Evolutionary conservation across 331 rosid species (phyloP).

Genomic region (Quercus phellos): DNA sequence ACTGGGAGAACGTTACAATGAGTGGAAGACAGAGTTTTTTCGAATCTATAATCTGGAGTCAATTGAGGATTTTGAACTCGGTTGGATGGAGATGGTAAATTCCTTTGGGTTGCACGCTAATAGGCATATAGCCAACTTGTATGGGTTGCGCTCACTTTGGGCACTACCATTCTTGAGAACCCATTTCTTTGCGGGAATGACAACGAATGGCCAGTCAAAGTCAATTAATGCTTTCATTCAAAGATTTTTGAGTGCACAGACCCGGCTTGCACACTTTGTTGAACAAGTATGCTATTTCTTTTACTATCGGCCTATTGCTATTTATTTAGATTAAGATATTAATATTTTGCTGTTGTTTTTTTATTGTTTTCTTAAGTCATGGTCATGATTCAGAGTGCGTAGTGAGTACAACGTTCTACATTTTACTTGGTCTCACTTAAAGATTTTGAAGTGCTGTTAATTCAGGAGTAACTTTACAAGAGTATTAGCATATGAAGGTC

Average conservation of each 20-base stretch:
- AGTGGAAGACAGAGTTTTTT: slow-evolving; percentile 88
- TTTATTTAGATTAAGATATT: slow-evolving; percentile 9
- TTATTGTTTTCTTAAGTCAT: background rate
- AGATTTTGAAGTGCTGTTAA: background rate
- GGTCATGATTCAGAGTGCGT: background rate
- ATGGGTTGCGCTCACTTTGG: slow-evolving; percentile 74
- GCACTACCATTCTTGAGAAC: slow-evolving; percentile 91
- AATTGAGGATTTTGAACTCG: slow-evolving; percentile 81
- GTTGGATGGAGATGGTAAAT: slow-evolving; percentile 89
- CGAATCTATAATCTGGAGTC: slow-evolving; percentile 82
- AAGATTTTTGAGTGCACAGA: slow-evolving; percentile 89
- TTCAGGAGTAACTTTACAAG: background rate
- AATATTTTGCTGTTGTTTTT: background rate
- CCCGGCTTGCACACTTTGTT: slow-evolving; percentile 84
- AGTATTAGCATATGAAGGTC: background rate
- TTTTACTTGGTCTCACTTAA: background rate
- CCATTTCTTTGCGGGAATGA: slow-evolving; percentile 90
- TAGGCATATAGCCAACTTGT: slow-evolving; percentile 77
- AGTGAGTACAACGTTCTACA: background rate
- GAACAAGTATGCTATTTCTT: slow-evolving; percentile 60
- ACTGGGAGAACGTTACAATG: slow-evolving; percentile 92
- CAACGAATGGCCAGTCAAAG: slow-evolving; percentile 84
- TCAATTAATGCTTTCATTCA: slow-evolving; percentile 90
- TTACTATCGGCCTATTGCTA: background rate
- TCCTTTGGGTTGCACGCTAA: slow-evolving; percentile 84